Percentiles rank a stretch among this genome's conserved stretches.
Evolutionary conservation across 768 basidiomycete genomes (phyloP).

Genomic region (Trametes coccinea): DNA sequence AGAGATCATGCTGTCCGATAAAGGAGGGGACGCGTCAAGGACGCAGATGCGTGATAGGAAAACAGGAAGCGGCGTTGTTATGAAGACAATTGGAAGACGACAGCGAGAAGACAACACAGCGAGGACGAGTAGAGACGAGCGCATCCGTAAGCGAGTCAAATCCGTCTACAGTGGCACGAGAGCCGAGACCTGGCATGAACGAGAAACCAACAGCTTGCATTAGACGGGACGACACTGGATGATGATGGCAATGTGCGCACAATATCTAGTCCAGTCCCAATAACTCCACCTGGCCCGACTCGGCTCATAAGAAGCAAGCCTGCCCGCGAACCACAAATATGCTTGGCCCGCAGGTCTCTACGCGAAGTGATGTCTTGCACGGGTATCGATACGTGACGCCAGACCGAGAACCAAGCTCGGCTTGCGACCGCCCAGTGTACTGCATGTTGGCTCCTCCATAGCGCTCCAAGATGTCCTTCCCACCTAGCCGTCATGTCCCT

Average conservation of each 20-base stretch:
- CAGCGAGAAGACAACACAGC: constrained; percentile 9
- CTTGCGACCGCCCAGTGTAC: neutral
- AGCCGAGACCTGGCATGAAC: neutral
- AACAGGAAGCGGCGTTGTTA: neutral
- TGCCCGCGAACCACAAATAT: neutral
- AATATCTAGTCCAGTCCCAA: constrained; percentile 14
- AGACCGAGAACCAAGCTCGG: constrained; percentile 13
- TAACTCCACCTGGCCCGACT: neutral
- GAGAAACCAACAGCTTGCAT: constrained; percentile 13
- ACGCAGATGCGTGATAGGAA: constrained; percentile 6
- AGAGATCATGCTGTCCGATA: neutral
- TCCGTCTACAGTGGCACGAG: too few relatives aligned
- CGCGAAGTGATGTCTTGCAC: constrained; percentile 1
- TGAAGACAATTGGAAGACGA: neutral
- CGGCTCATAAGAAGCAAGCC: neutral
- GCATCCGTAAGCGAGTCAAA: neutral
- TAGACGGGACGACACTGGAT: constrained; percentile 18
- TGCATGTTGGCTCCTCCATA: neutral
- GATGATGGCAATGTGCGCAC: constrained; percentile 19
- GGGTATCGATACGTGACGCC: constrained; percentile 1
- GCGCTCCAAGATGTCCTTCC: constrained; percentile 5
- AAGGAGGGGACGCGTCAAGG: constrained; percentile 16
- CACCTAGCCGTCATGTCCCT: neutral
- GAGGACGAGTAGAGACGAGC: neutral
- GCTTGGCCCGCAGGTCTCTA: neutral